A percentile compares a stretch with the other conserved stretches of the same genome.
phyloP scores from a whole-genome alignment of 1,284 basidiomycete species.

The Ustilago tritici region DNA sequence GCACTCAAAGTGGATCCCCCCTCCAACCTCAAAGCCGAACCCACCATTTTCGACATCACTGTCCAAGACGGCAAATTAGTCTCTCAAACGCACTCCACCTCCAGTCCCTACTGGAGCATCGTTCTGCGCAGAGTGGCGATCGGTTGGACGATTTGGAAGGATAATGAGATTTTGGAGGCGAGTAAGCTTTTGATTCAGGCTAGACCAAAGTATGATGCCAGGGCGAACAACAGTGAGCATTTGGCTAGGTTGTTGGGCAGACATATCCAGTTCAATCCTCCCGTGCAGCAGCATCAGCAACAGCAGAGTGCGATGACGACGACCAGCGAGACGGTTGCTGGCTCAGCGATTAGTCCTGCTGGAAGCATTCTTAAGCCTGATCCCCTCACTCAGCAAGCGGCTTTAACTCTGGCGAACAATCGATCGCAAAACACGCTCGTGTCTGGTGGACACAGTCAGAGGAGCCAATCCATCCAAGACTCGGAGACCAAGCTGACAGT shows the following conservation, averaged over 20 bases:
- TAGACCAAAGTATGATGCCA: conserved; percentile 47
- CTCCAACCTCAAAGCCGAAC: conserved; percentile 6
- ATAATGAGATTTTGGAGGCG: conserved; percentile 38
- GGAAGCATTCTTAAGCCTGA: conserved; percentile 27
- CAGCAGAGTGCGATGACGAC: background rate
- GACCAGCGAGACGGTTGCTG: conserved; percentile 14
- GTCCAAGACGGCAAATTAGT: conserved; percentile 30
- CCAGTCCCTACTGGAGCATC: conserved; percentile 35
- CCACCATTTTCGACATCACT: conserved; percentile 48
- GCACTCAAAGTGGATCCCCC: conserved; percentile 45
- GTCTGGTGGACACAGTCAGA: conserved; percentile 28
- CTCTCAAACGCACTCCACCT: conserved; percentile 21
- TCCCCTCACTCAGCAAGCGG: conserved; percentile 5
- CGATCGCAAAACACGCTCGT: conserved; percentile 34
- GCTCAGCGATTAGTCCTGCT: conserved; percentile 4
- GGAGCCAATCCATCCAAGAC: conserved; percentile 28
- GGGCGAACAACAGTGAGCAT: conserved; percentile 43
- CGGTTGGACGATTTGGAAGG: conserved; percentile 52
- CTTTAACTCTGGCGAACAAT: conserved; percentile 5
- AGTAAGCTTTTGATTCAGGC: conserved; percentile 37
- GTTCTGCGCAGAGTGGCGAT: conserved; percentile 29
- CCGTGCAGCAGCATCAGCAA: background rate
- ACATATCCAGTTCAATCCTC: conserved; percentile 31
- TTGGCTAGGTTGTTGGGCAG: conserved; percentile 35
- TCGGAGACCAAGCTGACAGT: conserved; percentile 13